A percentile compares a stretch with the other conserved stretches of the same genome.
Evolutionary conservation across 2,329 filamentous ascomycete genomes (phyloP).

Genomic region (Colletotrichum tropicale): DNA sequence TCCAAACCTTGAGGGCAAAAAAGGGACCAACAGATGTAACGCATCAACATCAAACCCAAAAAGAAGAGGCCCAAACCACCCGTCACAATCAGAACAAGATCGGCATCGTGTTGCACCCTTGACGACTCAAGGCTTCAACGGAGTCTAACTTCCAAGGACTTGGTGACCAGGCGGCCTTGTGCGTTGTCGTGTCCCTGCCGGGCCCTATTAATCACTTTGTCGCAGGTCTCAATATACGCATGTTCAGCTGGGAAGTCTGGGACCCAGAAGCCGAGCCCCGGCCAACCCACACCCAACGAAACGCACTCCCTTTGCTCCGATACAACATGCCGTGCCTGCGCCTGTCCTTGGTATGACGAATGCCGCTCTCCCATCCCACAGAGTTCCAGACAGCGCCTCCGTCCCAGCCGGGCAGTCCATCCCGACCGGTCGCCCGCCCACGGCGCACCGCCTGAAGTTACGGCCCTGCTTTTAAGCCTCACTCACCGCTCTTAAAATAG

Average conservation of each 20-base stretch:
- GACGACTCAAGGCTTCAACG: not conserved
- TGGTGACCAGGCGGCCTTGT: not conserved
- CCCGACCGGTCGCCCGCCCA: not conserved
- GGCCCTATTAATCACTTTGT: not conserved
- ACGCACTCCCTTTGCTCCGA: constrained; percentile 10
- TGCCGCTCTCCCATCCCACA: not conserved
- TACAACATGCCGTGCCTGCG: constrained; percentile 7
- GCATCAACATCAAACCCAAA: not conserved
- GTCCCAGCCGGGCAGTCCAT: constrained; percentile 6
- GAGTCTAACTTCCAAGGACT: not conserved
- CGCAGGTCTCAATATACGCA: constrained; percentile 2
- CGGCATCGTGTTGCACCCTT: not conserved
- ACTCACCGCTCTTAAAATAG: not conserved
- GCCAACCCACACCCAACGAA: constrained; percentile 9
- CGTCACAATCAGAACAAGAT: not conserved
- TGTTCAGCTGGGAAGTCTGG: not conserved
- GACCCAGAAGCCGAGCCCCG: constrained; percentile 4
- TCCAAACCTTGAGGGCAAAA: not conserved
- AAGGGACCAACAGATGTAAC: constrained; percentile 4
- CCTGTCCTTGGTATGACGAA: constrained; percentile 10
- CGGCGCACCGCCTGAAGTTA: not conserved
- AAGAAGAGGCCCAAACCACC: not conserved
- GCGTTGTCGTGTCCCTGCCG: not conserved
- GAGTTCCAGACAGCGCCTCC: not conserved
- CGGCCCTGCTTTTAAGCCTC: not conserved